Percentiles rank a stretch among this genome's conserved stretches.
These are phyloP conservation scores for Prinsepia uniflora DNA, from an alignment of 306 rosid species.

Conservation along the genomic window DNA sequence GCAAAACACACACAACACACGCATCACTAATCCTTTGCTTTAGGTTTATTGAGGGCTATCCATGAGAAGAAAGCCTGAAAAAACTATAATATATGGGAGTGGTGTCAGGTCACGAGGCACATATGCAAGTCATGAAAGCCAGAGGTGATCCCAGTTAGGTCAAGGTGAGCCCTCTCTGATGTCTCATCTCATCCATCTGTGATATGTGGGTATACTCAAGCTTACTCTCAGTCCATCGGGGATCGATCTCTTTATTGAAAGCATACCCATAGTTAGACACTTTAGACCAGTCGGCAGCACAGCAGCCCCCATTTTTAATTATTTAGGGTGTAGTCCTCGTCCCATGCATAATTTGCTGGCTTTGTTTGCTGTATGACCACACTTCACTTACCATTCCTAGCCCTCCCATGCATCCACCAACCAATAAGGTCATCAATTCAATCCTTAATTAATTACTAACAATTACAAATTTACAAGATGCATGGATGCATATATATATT, in stretches of 20 bases:
- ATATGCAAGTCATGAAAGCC: not conserved
- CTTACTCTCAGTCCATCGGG: too few relatives aligned
- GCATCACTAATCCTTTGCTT: not conserved
- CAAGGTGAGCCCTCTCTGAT: conserved; percentile 18
- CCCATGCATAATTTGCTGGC: conserved; percentile 21
- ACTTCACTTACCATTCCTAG: not conserved
- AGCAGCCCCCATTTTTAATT: conserved; percentile 42
- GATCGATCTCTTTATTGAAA: conserved; percentile 50
- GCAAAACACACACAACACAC: conserved; percentile 17
- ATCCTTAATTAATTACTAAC: too few relatives aligned
- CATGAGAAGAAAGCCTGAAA: conserved; percentile 27
- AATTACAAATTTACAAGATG: too few relatives aligned
- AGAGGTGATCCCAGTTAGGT: conserved; percentile 28
- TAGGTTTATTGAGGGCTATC: conserved; percentile 27
- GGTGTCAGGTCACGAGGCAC: conserved; percentile 64
- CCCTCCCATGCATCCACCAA: too few relatives aligned
- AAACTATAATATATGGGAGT: conserved; percentile 20
- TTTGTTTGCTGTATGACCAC: conserved; percentile 7
- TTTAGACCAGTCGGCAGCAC: not conserved
- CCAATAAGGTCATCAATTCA: too few relatives aligned
- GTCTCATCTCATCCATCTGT: conserved; percentile 9
- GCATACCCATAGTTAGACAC: conserved; percentile 38
- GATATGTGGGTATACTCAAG: conserved; percentile 22
- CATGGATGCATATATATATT: too few relatives aligned
- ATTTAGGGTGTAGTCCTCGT: not conserved